Evolutionary conservation across 2,329 filamentous ascomycete genomes (phyloP), one percentile per base, ranked within the genome.

Genomic region (Alternaria metachromatica): DNA sequence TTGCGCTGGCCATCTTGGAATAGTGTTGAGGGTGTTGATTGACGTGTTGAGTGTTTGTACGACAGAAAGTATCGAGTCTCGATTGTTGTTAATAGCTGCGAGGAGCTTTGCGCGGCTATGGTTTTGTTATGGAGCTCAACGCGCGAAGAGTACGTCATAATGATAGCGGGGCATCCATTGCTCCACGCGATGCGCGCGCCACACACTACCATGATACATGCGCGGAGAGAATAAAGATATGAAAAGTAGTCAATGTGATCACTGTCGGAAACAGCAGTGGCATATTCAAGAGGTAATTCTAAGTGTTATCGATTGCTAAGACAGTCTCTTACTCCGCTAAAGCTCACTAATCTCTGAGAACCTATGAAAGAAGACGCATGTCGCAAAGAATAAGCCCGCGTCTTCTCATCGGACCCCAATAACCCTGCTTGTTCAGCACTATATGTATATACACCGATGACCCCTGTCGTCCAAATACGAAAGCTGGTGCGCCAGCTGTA

Each of bases 1-100:
- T 83, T 67, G 87, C 82, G 65, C 91, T 72, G 20, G 82, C 80
- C 82, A 84, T 84, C 53, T 55, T 75, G 62, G 56, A 28, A 18
- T 18, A n/a, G 25, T 55, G n/a, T 43, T 56, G 15, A 3, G 45
- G 20, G 53, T 9, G 23, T 4, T 30, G 41, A 18, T 43, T 18
- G 48, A 12, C n/a, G 13, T 23, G 37, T 58, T 23, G 30, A 21
- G 21, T n/a, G 13, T 23, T 15, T 26, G 33, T 43, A 21, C 48
- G 5, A 49, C 51, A 8, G 15, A 5, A 21, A 20, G 37, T 33
- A 21, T 13, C 33, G 28, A 20, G 50, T 20, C 10, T 46, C 23
- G 20, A 46, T 20, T 45, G 50, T 62, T 44, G 54, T 59, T 49
- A 37, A 65, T 33, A n/a, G 44, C 26, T 60, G 28, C 25, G 66